Percentiles rank a stretch among this genome's conserved stretches.
phyloP scores from a whole-genome alignment of 2,329 filamentous ascomycete genomes.

The Pyricularia pennisetigena region DNA sequence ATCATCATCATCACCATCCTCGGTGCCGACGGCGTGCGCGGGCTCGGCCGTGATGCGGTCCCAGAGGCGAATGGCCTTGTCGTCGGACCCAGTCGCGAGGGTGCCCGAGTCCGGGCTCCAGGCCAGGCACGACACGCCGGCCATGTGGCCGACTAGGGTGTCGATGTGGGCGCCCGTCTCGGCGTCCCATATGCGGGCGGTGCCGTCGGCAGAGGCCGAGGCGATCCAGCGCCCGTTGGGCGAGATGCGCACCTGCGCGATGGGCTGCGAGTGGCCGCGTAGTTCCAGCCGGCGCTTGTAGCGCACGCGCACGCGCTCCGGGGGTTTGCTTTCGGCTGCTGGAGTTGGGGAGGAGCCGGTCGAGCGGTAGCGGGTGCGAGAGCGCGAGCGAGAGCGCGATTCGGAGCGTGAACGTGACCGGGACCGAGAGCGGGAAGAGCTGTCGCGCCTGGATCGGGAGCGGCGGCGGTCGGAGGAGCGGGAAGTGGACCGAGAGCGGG shows the following conservation, averaged over 20 bases:
- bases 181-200: constrained; percentile 85
- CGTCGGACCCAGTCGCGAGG: constrained; percentile 85
- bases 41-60: constrained; percentile 52
- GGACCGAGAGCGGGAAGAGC: constrained; percentile 21
- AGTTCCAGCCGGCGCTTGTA: constrained; percentile 64
- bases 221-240: constrained; percentile 86
- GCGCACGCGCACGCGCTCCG: constrained; percentile 29
- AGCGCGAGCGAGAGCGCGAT: constrained; percentile 20
- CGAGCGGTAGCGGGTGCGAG: constrained; percentile 19
- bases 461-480: constrained; percentile 22
- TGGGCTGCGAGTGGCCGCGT: constrained; percentile 65
- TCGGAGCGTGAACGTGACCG: constrained; percentile 21
- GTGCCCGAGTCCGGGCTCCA: constrained; percentile 87
- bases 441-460: constrained; percentile 26
- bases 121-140: constrained; percentile 84
- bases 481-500: constrained; percentile 20
- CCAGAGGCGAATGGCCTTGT: constrained; percentile 94
- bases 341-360: neutral
- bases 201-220: constrained; percentile 80
- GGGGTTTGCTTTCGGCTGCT: constrained; percentile 28
- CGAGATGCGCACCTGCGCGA: constrained; percentile 83
- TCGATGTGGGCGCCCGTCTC: constrained; percentile 69
- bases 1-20: constrained; percentile 8
- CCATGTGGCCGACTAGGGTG: constrained; percentile 86
- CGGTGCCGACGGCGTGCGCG: constrained; percentile 18